Percentiles rank a stretch among this genome's conserved stretches.
phyloP scores from a whole-genome alignment of 257 asterid genomes.

The Ilex asprella region DNA sequence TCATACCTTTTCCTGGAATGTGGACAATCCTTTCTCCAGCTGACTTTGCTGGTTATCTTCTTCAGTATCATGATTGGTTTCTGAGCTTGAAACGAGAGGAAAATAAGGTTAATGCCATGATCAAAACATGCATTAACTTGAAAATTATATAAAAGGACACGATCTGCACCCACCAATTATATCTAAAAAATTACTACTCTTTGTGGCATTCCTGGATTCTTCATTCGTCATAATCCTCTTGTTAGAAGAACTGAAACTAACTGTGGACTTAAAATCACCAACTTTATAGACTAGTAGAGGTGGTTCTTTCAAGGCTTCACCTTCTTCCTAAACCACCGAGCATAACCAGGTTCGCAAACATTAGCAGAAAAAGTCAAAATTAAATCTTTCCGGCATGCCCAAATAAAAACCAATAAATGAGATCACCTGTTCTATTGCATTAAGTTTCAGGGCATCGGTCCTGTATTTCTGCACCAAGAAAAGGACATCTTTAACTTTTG shows the following conservation, averaged over 20 bases:
- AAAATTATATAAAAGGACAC: background rate
- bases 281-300: conserved; percentile 55
- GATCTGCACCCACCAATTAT: conserved; percentile 44
- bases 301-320: conserved; percentile 58
- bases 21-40: conserved; percentile 19
- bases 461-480: conserved; percentile 58
- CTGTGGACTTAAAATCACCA: conserved; percentile 31
- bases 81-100: conserved; percentile 38
- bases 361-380: conserved; percentile 7
- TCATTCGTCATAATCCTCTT: conserved; percentile 20
- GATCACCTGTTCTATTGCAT: conserved; percentile 65
- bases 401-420: conserved; percentile 1
- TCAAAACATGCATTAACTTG: background rate
- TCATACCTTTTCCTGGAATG: conserved; percentile 38
- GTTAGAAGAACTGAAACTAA: conserved; percentile 23
- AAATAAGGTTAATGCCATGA: conserved; percentile 4
- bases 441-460: conserved; percentile 49
- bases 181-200: conserved; percentile 14
- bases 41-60: conserved; percentile 25
- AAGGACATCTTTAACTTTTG: no score
- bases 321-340: conserved; percentile 45
- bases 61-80: conserved; percentile 21
- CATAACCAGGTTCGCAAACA: background rate
- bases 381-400: background rate
- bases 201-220: conserved; percentile 27